These are phyloP conservation scores for Bipolaris oryzae DNA, from an alignment of 2,329 filamentous ascomycete genomes.

Conservation along the genomic window DNA sequence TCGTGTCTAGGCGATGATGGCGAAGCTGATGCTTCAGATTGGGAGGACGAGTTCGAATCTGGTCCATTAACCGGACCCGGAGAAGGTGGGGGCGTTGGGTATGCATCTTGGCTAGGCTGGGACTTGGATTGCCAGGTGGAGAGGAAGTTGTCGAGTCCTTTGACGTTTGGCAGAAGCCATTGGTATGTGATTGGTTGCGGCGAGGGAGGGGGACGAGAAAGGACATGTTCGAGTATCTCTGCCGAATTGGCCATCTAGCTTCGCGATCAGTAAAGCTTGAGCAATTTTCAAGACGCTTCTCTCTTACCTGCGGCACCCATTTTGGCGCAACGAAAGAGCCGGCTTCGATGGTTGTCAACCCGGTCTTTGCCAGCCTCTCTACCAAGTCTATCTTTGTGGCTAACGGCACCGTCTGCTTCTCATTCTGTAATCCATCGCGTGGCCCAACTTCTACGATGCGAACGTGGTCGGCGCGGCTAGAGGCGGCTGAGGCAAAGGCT, in stretches of 20 bases:
- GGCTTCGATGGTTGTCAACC: slow-evolving; percentile 75
- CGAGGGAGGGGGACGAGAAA: slow-evolving; percentile 63
- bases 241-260: slow-evolving; percentile 77
- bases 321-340: slow-evolving; percentile 83
- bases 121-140: slow-evolving; percentile 56
- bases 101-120: slow-evolving; percentile 51
- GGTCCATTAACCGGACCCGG: slow-evolving; percentile 47
- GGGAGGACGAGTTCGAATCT: slow-evolving; percentile 51
- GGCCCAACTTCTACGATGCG: slow-evolving; percentile 82
- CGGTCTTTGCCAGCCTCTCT: slow-evolving; percentile 69
- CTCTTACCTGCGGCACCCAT: slow-evolving; percentile 77
- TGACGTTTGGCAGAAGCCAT: slow-evolving; percentile 79
- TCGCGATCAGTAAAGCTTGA: slow-evolving; percentile 49
- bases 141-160: slow-evolving; percentile 70
- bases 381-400: slow-evolving; percentile 79
- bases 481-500: slow-evolving; percentile 42
- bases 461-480: slow-evolving; percentile 51
- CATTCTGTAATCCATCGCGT: slow-evolving; percentile 85
- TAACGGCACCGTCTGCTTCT: slow-evolving; percentile 72
- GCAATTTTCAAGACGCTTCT: neutral
- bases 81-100: slow-evolving; percentile 53
- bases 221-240: slow-evolving; percentile 72
- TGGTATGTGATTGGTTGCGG: slow-evolving; percentile 70
- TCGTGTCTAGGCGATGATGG: slow-evolving; percentile 52
- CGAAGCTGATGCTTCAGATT: slow-evolving; percentile 18